Conservation (phyloP, 2,329 filamentous ascomycete species). For the Xylariaceae sp. region DNA sequence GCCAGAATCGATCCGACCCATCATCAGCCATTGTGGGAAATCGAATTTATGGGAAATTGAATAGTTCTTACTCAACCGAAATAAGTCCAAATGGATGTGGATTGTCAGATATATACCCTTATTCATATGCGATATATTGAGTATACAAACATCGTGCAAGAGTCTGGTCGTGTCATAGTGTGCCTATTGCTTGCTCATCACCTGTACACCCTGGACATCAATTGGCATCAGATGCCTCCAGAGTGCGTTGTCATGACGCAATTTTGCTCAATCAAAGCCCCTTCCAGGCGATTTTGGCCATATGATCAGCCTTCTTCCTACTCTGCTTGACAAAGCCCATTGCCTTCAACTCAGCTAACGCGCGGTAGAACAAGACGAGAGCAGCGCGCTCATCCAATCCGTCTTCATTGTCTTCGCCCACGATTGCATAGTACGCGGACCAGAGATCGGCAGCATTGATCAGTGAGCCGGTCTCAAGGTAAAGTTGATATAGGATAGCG, state of each 20-base stretch:
- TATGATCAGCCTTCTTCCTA: slow-evolving; percentile 87
- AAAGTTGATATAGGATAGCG: slow-evolving; percentile 73
- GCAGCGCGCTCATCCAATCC: slow-evolving; percentile 51
- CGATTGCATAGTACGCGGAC: slow-evolving; percentile 67
- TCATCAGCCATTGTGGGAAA: neutral
- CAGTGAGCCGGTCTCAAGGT: slow-evolving; percentile 70
- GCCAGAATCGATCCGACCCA: neutral
- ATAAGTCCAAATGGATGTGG: neutral
- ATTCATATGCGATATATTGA: neutral
- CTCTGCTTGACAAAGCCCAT: slow-evolving; percentile 86
- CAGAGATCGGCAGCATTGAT: slow-evolving; percentile 79
- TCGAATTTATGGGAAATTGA: neutral
- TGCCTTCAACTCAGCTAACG: slow-evolving; percentile 76
- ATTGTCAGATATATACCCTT: neutral
- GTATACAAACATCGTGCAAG: slow-evolving; percentile 3
- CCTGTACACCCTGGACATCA: slow-evolving; percentile 9
- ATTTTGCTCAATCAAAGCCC: slow-evolving; percentile 52
- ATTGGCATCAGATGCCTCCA: slow-evolving; percentile 6
- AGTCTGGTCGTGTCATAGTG: slow-evolving; percentile 13
- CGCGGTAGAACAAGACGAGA: slow-evolving; percentile 78
- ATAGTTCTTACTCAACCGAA: neutral
- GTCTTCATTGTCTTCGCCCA: slow-evolving; percentile 44
- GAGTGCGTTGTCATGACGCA: slow-evolving; percentile 1
- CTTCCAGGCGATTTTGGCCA: slow-evolving; percentile 72
- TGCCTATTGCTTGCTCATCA: slow-evolving; percentile 1